These are phyloP conservation scores for Lentinula aciculospora DNA, from an alignment of 768 basidiomycete genomes.

Conservation along the genomic window DNA sequence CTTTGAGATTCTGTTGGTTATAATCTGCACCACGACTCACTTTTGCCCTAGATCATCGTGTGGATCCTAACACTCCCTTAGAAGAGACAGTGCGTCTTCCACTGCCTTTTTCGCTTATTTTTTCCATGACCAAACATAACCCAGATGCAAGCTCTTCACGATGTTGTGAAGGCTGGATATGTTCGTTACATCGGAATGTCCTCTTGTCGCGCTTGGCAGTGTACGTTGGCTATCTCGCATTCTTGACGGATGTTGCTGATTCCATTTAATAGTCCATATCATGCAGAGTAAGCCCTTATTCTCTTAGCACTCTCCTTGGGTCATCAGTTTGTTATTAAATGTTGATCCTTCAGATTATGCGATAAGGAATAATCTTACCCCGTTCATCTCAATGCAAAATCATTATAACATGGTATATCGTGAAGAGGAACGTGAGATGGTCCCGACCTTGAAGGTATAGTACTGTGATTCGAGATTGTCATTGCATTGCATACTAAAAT, in stretches of 20 bases:
- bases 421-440: slow-evolving; percentile 58
- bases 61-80: slow-evolving; percentile 43
- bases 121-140: neutral
- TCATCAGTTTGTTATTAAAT: neutral
- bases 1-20: neutral
- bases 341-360: slow-evolving; percentile 25
- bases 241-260: neutral
- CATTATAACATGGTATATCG: slow-evolving; percentile 51
- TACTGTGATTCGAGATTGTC: neutral
- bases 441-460: slow-evolving; percentile 32
- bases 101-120: neutral
- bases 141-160: slow-evolving; percentile 48
- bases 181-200: slow-evolving; percentile 39
- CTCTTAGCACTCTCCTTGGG: neutral
- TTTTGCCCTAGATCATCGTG: slow-evolving; percentile 31
- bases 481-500: neutral
- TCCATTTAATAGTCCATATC: neutral
- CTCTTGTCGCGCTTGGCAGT: slow-evolving; percentile 20
- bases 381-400: slow-evolving; percentile 65
- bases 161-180: slow-evolving; percentile 42
- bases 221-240: slow-evolving; percentile 21
- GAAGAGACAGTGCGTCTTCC: slow-evolving; percentile 28
- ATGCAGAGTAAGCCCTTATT: slow-evolving; percentile 2
- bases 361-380: slow-evolving; percentile 36
- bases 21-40: neutral